Evolutionary conservation across 352 stramenopile genomes (phyloP).

Genomic region (Globisporangium perplexum): DNA sequence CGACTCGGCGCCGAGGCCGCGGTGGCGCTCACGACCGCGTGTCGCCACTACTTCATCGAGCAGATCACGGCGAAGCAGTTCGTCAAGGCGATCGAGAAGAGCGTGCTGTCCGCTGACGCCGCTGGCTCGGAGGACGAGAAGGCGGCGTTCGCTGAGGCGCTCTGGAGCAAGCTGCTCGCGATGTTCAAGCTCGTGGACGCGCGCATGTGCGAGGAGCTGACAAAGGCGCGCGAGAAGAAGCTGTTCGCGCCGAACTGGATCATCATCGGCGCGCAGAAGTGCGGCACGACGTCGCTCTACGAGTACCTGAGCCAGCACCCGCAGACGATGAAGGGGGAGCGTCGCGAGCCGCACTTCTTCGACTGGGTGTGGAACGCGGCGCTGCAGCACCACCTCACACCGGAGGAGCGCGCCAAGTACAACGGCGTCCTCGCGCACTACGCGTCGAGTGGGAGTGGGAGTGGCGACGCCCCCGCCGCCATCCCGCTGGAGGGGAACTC

Average conservation of each 20-base stretch:
- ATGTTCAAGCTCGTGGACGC: conserved; percentile 42
- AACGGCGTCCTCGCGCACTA: conserved; percentile 20
- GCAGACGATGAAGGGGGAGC: conserved; percentile 57
- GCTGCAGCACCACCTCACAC: conserved; percentile 22
- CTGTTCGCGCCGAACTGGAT: conserved; percentile 42
- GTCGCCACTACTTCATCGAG: conserved; percentile 56
- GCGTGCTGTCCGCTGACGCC: neutral
- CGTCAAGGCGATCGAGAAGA: conserved; percentile 16
- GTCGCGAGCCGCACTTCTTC: conserved; percentile 65
- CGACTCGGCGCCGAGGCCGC: conserved; percentile 15
- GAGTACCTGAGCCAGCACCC: conserved; percentile 84
- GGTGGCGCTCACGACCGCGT: conserved; percentile 20
- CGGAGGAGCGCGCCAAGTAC: conserved; percentile 17
- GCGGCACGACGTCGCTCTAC: conserved; percentile 59
- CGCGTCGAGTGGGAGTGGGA: neutral
- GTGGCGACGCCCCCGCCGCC: neutral
- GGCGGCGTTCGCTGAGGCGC: conserved; percentile 6
- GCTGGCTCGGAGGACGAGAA: neutral
- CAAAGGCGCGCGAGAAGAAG: conserved; percentile 10
- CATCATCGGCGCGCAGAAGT: conserved; percentile 61
- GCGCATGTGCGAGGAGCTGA: conserved; percentile 26
- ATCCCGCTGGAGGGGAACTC: conserved; percentile 22
- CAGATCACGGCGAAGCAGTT: conserved; percentile 47
- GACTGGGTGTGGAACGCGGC: conserved; percentile 47
- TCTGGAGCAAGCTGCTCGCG: conserved; percentile 31